phyloP scores from a whole-genome alignment of 73 alveolate genomes.

The Urostyla sp. region DNA sequence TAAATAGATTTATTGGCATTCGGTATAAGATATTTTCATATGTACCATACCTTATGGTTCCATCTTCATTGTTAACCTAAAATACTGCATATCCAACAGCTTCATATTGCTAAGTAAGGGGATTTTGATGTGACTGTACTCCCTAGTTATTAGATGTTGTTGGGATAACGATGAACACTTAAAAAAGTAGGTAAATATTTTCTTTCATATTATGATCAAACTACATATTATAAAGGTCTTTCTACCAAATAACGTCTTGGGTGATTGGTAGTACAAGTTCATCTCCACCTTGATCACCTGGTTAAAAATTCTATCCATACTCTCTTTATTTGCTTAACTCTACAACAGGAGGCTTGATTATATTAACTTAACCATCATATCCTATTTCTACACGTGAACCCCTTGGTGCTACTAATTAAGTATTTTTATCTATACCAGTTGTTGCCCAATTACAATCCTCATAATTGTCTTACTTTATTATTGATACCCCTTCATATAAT shows the following conservation, averaged over 20 bases:
- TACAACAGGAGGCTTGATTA: slow-evolving; percentile 46
- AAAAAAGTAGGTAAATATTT: slow-evolving; percentile 46
- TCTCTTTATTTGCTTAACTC: slow-evolving; percentile 49
- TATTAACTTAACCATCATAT: slow-evolving; percentile 42
- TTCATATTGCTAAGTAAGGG: too few relatives aligned
- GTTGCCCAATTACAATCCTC: slow-evolving; percentile 72
- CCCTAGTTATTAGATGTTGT: not conserved
- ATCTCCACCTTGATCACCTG: slow-evolving; percentile 48
- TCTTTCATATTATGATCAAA: slow-evolving; percentile 61
- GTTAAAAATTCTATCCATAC: slow-evolving; percentile 40
- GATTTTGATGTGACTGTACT: not conserved
- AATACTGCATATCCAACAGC: slow-evolving; percentile 49
- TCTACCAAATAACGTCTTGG: slow-evolving; percentile 66
- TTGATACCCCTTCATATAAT: slow-evolving; percentile 70
- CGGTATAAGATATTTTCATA: slow-evolving; percentile 27
- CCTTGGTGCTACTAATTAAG: slow-evolving; percentile 55
- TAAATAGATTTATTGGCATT: slow-evolving; percentile 44
- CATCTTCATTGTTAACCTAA: slow-evolving; percentile 48
- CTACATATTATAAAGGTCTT: slow-evolving; percentile 62
- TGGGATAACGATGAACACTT: slow-evolving; percentile 35
- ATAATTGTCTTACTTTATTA: slow-evolving; percentile 69
- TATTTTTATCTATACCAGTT: slow-evolving; percentile 15
- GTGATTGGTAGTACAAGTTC: slow-evolving; percentile 60
- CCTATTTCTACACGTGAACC: slow-evolving; percentile 43
- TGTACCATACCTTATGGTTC: slow-evolving; percentile 55